Percentiles rank a stretch among this genome's conserved stretches.
phyloP scores from a whole-genome alignment of 2,329 filamentous ascomycete species.

The Neofusicoccum parvum region DNA sequence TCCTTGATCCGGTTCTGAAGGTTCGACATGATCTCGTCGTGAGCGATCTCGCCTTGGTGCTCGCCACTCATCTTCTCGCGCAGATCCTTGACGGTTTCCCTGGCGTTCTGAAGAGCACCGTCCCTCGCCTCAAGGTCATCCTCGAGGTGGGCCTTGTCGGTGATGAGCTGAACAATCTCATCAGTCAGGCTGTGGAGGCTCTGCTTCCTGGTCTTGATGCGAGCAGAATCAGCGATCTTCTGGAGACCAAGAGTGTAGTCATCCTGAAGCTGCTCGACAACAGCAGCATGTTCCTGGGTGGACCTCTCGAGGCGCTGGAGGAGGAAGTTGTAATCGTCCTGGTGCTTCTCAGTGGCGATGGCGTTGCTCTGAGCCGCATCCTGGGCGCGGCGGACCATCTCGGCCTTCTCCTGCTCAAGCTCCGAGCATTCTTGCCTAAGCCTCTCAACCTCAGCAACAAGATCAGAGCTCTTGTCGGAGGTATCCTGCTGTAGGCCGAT shows the following conservation, averaged over 20 bases:
- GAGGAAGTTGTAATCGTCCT: constrained; percentile 5
- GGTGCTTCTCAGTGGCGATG: background rate
- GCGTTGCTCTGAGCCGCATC: constrained; percentile 8
- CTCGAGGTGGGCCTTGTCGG: constrained; percentile 2
- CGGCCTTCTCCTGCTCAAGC: constrained; percentile 15
- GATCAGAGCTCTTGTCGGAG: constrained; percentile 10
- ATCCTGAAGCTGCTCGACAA: constrained; percentile 9
- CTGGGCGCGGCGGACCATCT: constrained; percentile 2
- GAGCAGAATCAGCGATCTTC: constrained; percentile 8
- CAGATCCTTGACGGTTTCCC: constrained; percentile 9
- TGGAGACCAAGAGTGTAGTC: constrained; percentile 1
- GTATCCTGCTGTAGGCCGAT: constrained; percentile 14
- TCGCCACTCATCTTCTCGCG: constrained; percentile 10
- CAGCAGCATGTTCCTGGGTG: background rate
- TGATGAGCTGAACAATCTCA: constrained; percentile 3
- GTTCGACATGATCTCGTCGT: constrained; percentile 5
- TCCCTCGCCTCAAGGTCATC: constrained; percentile 2
- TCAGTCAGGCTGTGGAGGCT: constrained; percentile 8
- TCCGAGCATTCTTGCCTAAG: constrained; percentile 2
- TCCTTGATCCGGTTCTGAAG: constrained; percentile 18
- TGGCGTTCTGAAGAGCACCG: constrained; percentile 5
- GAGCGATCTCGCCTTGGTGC: constrained; percentile 6
- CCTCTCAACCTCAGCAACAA: constrained; percentile 16
- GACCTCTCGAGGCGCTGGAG: constrained; percentile 8
- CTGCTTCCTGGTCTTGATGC: constrained; percentile 7